phyloP scores from a whole-genome alignment of 2,329 filamentous ascomycete genomes.

The Cercospora nicotianae region DNA sequence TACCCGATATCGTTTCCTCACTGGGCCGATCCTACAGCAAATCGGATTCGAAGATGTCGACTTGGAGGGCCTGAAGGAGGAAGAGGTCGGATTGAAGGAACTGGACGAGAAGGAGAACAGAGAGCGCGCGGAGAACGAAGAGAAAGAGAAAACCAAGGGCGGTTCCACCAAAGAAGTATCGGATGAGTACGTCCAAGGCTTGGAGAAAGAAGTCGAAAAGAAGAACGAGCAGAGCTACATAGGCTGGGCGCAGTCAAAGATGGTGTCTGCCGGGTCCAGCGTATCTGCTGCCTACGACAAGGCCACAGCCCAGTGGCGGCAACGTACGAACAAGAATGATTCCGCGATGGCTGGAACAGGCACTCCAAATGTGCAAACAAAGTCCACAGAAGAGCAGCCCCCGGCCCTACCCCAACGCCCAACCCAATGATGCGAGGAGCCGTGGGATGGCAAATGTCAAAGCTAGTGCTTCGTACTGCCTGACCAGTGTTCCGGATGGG shows the following conservation, averaged over 20 bases:
- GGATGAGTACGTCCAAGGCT: conserved; percentile 37
- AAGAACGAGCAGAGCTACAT: conserved; percentile 49
- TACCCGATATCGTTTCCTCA: conserved; percentile 52
- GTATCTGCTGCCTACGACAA: conserved; percentile 29
- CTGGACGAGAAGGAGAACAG: conserved; percentile 43
- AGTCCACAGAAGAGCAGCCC: conserved; percentile 1
- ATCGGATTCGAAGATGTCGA: conserved; percentile 57
- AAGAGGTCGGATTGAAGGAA: conserved; percentile 43
- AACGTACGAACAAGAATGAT: conserved; percentile 5
- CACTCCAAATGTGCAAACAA: background rate
- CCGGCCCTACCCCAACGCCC: conserved; percentile 12
- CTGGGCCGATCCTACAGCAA: conserved; percentile 52
- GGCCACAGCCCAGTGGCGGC: conserved; percentile 22
- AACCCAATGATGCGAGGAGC: background rate
- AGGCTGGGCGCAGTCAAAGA: conserved; percentile 46
- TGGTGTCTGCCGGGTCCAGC: conserved; percentile 36
- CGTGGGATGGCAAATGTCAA: background rate
- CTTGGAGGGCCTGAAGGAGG: conserved; percentile 48
- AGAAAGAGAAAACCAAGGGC: conserved; percentile 32
- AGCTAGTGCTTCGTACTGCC: background rate
- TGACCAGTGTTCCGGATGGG: background rate
- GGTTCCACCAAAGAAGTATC: conserved; percentile 36
- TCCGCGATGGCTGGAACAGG: background rate
- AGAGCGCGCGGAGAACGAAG: conserved; percentile 31
- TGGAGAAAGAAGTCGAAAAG: conserved; percentile 46